phyloP scores from a whole-genome alignment of 768 basidiomycete species.

The Krasilnikovozyma curviuscula region DNA sequence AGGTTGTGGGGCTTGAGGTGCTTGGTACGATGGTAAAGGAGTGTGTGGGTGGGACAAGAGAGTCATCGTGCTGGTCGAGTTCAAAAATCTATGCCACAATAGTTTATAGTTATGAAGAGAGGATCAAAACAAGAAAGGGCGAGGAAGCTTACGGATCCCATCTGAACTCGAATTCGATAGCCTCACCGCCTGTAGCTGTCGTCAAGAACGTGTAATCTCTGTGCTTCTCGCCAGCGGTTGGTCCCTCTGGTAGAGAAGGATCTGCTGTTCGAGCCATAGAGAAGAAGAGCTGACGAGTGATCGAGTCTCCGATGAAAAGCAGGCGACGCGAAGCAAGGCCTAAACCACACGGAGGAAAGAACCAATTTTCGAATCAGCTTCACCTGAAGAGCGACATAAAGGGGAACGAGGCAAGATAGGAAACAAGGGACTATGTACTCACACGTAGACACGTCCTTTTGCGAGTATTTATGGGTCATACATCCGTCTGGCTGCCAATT shows the following conservation, averaged over 20 bases:
- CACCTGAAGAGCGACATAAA: slow-evolving; percentile 5
- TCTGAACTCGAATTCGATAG: slow-evolving; percentile 35
- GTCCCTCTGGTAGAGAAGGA: slow-evolving; percentile 25
- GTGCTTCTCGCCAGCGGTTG: slow-evolving; percentile 44
- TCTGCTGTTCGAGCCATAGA: slow-evolving; percentile 47
- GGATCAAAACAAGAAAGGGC: not conserved
- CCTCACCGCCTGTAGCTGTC: slow-evolving; percentile 11
- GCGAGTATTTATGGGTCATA: slow-evolving; percentile 38
- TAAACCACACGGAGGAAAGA: not conserved
- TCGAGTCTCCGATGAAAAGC: slow-evolving; percentile 69
- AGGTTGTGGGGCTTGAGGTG: slow-evolving; percentile 23
- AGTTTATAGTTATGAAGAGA: not conserved
- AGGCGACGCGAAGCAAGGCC: slow-evolving; percentile 34
- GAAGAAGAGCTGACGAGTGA: slow-evolving; percentile 61
- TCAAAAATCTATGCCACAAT: slow-evolving; percentile 37
- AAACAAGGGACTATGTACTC: no score
- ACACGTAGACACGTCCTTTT: slow-evolving; percentile 12
- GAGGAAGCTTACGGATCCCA: slow-evolving; percentile 47
- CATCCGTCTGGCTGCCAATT: slow-evolving; percentile 88
- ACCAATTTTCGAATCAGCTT: not conserved
- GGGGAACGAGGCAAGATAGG: not conserved
- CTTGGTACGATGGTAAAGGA: slow-evolving; percentile 15
- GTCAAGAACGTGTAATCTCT: slow-evolving; percentile 28
- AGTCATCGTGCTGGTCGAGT: slow-evolving; percentile 38
- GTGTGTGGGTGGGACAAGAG: slow-evolving; percentile 28